phyloP scores from a whole-genome alignment of 371 early-diverging fungal genomes.

The Actinomucor elegans region DNA sequence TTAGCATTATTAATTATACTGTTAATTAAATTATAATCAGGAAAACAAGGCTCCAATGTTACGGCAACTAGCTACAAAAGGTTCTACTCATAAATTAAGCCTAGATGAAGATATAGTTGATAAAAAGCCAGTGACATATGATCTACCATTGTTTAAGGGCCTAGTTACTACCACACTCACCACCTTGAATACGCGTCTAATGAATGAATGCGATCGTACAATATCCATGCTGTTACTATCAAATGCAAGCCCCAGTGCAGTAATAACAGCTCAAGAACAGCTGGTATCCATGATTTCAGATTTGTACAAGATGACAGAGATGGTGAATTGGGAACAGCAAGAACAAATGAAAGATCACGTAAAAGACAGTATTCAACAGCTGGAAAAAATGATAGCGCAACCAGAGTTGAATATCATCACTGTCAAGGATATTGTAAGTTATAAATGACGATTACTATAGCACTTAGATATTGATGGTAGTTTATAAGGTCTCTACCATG shows the following conservation, averaged over 20 bases:
- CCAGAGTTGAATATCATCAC: conserved; percentile 9
- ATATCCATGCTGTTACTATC: conserved; percentile 18
- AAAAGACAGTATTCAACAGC: background rate
- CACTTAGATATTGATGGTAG: too few relatives aligned
- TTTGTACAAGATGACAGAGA: conserved; percentile 44
- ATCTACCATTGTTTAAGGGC: conserved; percentile 20
- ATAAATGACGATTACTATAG: too few relatives aligned
- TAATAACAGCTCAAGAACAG: conserved; percentile 22
- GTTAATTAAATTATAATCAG: conserved; percentile 6
- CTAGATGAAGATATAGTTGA: conserved; percentile 3
- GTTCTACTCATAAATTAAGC: background rate
- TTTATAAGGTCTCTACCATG: conserved; percentile 5
- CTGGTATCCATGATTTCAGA: conserved; percentile 29
- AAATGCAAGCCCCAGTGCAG: conserved; percentile 1
- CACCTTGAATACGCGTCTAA: conserved; percentile 42
- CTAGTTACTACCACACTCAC: conserved; percentile 45
- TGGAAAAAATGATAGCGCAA: conserved; percentile 4
- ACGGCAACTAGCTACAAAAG: conserved; percentile 31
- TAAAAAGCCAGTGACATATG: conserved; percentile 1
- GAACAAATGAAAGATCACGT: background rate
- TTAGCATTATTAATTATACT: background rate
- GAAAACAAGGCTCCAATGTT: conserved; percentile 30
- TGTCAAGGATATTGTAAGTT: conserved; percentile 37
- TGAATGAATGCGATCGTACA: conserved; percentile 38
- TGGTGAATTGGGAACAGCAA: conserved; percentile 41